Base-by-base conservation (phyloP, 192 early-diverging fungal genomes). In the Backusella luteola region DNA sequence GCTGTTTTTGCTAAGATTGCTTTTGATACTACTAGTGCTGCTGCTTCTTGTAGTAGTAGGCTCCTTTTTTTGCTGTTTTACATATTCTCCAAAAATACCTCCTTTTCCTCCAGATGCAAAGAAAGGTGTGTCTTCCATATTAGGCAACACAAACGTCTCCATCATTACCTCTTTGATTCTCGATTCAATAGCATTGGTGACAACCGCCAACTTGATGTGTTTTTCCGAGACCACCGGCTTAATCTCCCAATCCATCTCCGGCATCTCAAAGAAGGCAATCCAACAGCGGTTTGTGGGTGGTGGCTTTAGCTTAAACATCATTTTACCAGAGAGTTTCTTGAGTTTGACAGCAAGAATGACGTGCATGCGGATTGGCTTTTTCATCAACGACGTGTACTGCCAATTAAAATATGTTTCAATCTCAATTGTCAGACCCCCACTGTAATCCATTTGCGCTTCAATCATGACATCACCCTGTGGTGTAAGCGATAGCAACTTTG, bases 91-190 rank as follows among this genome's bases (percentile, higher is more conserved):
- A 74, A 74, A 87, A 36, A 94, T 87, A 0, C 89, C 93, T 21
- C 91, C 87, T 7, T 76, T 79, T 29, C 87, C 87, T 41, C 76
- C 59, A 17, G 90, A 86, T 34, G 87, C 80, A 85, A 94, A 96
- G 81, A 98, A 96, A 15, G 90, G 85, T 0, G 89, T 88, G 76
- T 96, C 94, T 79, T 98, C 96, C 91, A 98, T 93, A 75, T 96
- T 92, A 3, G 96, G 96, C 72, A 96, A 80, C 14, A 98, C 93
- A 71, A 98, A 81, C 12, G 92, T 90, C 66, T 92, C 91, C 17
- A 89, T 86, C 67, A 98, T 85, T 73, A 93, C 89, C 46, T 96
- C 94, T 80, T 94, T 89, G 46, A 98, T 90, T 76, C 94, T 89
- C 49, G 89, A 85, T 79, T 95, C 94, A 70, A 98, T 96, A 2